Conservation (phyloP, 352 stramenopile genomes). For the Blastocystis hominis region DNA sequence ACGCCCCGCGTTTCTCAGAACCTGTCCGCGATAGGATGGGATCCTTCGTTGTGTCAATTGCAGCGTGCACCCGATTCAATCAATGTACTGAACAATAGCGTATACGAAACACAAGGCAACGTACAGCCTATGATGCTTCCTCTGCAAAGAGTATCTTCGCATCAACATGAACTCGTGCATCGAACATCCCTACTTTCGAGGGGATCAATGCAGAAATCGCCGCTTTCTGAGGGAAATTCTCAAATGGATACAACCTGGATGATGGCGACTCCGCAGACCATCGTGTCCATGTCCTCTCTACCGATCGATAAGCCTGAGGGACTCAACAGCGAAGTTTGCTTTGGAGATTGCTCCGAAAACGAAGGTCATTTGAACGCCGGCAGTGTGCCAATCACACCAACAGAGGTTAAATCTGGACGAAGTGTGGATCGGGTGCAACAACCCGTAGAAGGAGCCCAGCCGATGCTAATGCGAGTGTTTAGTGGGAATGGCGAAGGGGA, state of each 20-base stretch:
- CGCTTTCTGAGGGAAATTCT: neutral
- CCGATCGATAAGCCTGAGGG: too few species aligned
- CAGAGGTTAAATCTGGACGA: too few species aligned
- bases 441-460: too few species aligned
- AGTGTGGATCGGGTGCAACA: too few species aligned
- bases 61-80: conserved; percentile 1
- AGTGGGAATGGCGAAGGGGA: too few species aligned
- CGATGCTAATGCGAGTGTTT: too few species aligned
- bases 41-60: conserved; percentile 12
- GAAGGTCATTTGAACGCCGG: too few species aligned
- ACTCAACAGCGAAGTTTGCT: too few species aligned
- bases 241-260: neutral
- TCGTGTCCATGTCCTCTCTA: too few species aligned
- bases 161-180: neutral
- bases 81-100: neutral
- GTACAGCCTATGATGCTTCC: neutral
- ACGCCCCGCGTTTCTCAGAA: neutral
- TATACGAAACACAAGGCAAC: neutral
- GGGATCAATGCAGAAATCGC: neutral
- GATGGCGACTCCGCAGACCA: too few species aligned
- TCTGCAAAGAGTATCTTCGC: neutral
- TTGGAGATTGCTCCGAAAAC: too few species aligned
- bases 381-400: too few species aligned
- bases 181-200: neutral
- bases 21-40: neutral